Base-by-base conservation (phyloP, 2,329 filamentous ascomycete species). In the Monosporascus cannonballus region DNA sequence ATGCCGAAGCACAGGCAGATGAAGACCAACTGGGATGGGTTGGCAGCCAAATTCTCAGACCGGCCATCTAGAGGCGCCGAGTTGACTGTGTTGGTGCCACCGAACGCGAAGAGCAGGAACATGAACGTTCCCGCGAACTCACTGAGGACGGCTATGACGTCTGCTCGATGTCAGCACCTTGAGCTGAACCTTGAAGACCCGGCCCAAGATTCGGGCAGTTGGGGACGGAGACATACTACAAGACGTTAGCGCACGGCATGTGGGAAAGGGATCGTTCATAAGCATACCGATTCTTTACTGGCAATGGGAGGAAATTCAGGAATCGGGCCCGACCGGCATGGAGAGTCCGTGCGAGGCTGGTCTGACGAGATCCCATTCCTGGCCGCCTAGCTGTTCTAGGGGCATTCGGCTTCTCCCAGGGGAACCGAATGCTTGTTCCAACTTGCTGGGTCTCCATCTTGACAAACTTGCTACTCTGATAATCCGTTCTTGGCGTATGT, bases 21-120 rank as follows among this genome's bases (percentile, higher is more conserved):
- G 46, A 64, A 68, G 25, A 69, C 53, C 30, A 69, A 54, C 42
- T 46, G 30, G 7, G 42, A 30, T 15, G 42, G 42, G n/a, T 46
- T 46, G 42, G 42, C 24, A 5, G 42, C 42, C 1, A 46, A 24
- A 6, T 22, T 46, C 18, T 14, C 14, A 6, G 42, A 11, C 15
- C 9, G 15, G 22, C 24, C 42, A 15, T 46, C 24, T n/a, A 46
- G 24, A 14, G 42, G 42, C 20, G 42, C 42, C 67, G 50, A 67
- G 50, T 72, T 73, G 63, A 70, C 70, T 6, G 72, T 69, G 51
- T 70, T 67, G 7, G 71, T 72, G 4, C 70, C 70, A 9, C 68
- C 67, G 53, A 75, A 75, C 47, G 72, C 71, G 53, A 75, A 73
- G 60, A 74, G 71, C 47, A 74, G 66, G 54, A 75, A 74, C 61